These are phyloP conservation scores for Ustilago curta DNA, from an alignment of 1,284 basidiomycete species.

Conservation along the genomic window DNA sequence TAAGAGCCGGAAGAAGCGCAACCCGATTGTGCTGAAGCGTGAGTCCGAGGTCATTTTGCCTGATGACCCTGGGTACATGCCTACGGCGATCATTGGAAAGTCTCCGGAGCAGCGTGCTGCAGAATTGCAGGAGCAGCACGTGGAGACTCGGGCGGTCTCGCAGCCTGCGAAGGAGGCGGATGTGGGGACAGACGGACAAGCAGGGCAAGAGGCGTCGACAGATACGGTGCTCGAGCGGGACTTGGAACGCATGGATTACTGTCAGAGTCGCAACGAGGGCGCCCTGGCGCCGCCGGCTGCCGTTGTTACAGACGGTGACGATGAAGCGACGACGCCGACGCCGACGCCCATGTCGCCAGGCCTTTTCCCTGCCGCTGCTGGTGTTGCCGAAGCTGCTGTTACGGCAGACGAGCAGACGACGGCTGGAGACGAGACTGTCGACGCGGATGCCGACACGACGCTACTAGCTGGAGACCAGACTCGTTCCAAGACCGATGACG, in stretches of 20 bases:
- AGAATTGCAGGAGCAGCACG: slow-evolving; percentile 9
- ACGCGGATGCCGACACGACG: slow-evolving; percentile 7
- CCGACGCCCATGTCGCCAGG: slow-evolving; percentile 10
- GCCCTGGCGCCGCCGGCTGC: slow-evolving; percentile 8
- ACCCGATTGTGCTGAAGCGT: slow-evolving; percentile 47
- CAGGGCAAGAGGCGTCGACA: slow-evolving; percentile 4
- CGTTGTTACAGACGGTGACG: neutral
- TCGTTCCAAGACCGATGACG: neutral
- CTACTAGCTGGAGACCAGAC: neutral
- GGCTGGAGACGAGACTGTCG: slow-evolving; percentile 3
- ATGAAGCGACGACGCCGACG: slow-evolving; percentile 20
- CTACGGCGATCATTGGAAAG: slow-evolving; percentile 25
- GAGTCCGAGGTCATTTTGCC: slow-evolving; percentile 44
- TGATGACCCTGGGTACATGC: slow-evolving; percentile 27
- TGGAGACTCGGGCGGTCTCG: neutral
- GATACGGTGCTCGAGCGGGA: slow-evolving; percentile 11
- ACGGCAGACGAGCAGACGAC: neutral
- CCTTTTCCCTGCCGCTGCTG: neutral
- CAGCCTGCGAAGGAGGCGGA: neutral
- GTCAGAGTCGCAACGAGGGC: slow-evolving; percentile 3
- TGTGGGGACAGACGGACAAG: neutral
- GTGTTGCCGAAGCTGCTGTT: neutral
- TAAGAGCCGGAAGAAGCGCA: slow-evolving; percentile 34
- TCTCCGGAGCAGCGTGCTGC: slow-evolving; percentile 19
- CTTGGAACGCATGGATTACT: slow-evolving; percentile 13